Evolutionary conservation across 2,329 filamentous ascomycete genomes (phyloP), one percentile per base, ranked within the genome.

Genomic region (Trichoderma brevicompactum): DNA sequence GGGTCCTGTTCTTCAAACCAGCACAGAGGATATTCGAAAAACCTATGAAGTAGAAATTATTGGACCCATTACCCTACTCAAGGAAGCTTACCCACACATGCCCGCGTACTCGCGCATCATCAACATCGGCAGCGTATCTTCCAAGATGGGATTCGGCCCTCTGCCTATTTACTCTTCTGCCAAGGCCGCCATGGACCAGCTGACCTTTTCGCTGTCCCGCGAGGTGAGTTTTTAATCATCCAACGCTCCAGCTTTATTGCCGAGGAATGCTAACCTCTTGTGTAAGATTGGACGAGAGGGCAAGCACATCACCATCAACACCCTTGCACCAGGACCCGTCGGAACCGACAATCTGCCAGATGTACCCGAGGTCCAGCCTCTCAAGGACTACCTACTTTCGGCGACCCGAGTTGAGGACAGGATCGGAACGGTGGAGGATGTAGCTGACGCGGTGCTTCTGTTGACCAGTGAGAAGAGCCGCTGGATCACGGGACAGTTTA

Each of bases 291-390:
- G 68, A 0, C 68, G 68, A 12, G 63, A 62, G n/a, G 65, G 66
- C 48, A 68, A 67, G 41, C 28, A 60, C 36, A 66, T 70, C 64
- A 80, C 78, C 0, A 72, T 80, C 54, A 80, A 80, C 64, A 77
- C 76, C 7, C 67, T 80, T 15, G 73, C 75, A 0, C 79, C 78
- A 0, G 79, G 79, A 0, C 74, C 76, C 6, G 73, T 75, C 7
- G 50, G 48, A 6, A 79, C 78, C 10, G 77, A 79, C 40, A 67
- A 66, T 1, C 67, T 40, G 28, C 73, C 7, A 64, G 67, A 15
- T 23, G 59, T 28, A 1, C 41, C 56, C 19, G 28, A 60, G 5
- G 32, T 32, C 8, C 43, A 34, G 36, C 43, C 43, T 0, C 5
- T 68, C 10, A 66, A 59, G 32, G 46, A 64, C 23, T 64, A 62